A percentile compares a stretch with the other conserved stretches of the same genome.
Conservation (phyloP, 179 eudicot species). For the Pouteria campechiana region DNA sequence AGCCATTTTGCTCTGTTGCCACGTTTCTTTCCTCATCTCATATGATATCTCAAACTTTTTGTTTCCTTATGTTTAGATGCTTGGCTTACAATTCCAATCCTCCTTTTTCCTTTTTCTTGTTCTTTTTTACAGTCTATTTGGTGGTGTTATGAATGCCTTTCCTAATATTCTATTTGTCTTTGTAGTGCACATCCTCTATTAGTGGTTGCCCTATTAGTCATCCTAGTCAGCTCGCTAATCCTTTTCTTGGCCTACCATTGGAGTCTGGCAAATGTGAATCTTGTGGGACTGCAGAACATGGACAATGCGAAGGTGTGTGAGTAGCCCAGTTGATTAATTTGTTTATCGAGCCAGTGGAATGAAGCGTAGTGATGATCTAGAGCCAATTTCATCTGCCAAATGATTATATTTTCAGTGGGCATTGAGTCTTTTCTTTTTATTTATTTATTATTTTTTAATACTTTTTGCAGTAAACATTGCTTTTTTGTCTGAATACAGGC, state of each 20-base stretch:
- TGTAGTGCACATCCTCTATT: conserved; percentile 66
- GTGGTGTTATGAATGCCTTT: conserved; percentile 1
- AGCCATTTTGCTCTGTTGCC: background rate
- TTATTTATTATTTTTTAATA: no score
- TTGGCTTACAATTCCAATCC: background rate
- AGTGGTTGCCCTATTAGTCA: conserved; percentile 85
- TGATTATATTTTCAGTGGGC: no score
- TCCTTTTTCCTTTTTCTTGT: background rate
- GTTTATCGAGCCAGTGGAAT: no score
- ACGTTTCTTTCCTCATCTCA: background rate
- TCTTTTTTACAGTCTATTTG: background rate
- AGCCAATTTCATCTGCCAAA: no score
- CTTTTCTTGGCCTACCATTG: conserved; percentile 89
- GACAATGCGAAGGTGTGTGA: conserved; percentile 81
- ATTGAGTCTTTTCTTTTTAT: no score
- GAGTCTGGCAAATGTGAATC: conserved; percentile 83
- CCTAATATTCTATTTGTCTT: background rate
- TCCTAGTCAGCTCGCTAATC: conserved; percentile 82
- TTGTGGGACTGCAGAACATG: conserved; percentile 89
- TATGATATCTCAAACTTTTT: background rate
- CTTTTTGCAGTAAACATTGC: no score
- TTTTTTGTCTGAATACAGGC: no score
- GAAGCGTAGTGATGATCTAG: no score
- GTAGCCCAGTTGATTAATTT: no score
- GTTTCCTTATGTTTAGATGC: background rate